Evolutionary conservation across 495 filamentous ascomycete genomes (phyloP).

Genomic region (Jackrogersella multiformis): DNA sequence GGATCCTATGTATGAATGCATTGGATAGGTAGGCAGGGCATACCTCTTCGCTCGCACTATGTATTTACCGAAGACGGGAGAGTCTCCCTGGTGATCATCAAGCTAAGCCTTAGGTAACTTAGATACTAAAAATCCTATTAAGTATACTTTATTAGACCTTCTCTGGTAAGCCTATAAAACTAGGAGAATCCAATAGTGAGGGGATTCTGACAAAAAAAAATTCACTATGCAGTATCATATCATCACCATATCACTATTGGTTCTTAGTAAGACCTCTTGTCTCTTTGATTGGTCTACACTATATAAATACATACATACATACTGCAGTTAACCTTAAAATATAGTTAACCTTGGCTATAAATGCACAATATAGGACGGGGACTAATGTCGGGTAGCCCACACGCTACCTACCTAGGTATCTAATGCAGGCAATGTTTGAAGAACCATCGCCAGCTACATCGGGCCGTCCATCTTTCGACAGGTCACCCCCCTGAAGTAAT

Average conservation of each 20-base stretch:
- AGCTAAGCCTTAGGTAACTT: neutral
- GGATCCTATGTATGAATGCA: slow-evolving; percentile 8
- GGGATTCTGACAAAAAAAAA: no score
- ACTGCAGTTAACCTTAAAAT: slow-evolving; percentile 2
- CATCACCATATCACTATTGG: no score
- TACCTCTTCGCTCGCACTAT: neutral
- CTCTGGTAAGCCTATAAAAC: no score
- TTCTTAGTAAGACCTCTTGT: neutral
- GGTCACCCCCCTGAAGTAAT: slow-evolving; percentile 7
- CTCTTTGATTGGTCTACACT: slow-evolving; percentile 5
- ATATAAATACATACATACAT: neutral
- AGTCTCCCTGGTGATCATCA: neutral
- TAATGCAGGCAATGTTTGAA: slow-evolving; percentile 8
- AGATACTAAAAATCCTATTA: neutral
- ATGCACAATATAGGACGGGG: neutral
- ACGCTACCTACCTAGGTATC: no score
- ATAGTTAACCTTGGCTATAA: neutral
- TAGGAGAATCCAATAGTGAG: no score
- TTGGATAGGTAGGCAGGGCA: no score
- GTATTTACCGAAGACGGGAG: neutral
- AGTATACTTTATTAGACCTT: no score
- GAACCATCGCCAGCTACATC: neutral
- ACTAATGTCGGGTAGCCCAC: slow-evolving; percentile 3
- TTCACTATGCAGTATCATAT: no score
- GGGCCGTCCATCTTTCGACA: neutral